Conservation (phyloP, 495 filamentous ascomycete species). For the Penicillium lividum region DNA sequence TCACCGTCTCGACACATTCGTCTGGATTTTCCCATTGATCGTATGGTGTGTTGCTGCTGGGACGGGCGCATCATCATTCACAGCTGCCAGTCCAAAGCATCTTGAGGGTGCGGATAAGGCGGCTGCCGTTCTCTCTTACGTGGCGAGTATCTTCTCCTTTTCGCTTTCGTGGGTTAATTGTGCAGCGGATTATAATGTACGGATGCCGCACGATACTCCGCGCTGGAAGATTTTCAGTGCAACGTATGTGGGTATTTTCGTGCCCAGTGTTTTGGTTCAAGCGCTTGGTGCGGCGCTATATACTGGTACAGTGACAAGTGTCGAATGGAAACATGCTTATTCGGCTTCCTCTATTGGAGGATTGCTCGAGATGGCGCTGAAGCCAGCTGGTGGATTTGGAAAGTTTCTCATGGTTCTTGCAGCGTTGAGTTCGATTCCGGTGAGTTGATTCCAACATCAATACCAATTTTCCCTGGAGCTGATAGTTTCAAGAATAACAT, state of each 20-base stretch:
- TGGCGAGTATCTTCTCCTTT: constrained; percentile 62
- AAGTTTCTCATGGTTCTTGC: constrained; percentile 42
- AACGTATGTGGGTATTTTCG: constrained; percentile 61
- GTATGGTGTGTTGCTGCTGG: constrained; percentile 43
- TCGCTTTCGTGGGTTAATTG: constrained; percentile 65
- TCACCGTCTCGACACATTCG: constrained; percentile 28
- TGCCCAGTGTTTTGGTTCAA: constrained; percentile 64
- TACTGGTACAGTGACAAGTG: constrained; percentile 50
- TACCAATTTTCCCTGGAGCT: neutral
- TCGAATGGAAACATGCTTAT: constrained; percentile 54
- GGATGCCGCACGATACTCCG: constrained; percentile 56
- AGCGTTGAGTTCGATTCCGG: constrained; percentile 37
- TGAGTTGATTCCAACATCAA: constrained; percentile 11
- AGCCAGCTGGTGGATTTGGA: constrained; percentile 44
- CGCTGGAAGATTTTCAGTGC: constrained; percentile 57
- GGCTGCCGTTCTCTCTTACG: constrained; percentile 61
- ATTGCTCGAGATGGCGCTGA: constrained; percentile 57
- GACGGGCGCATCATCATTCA: constrained; percentile 34
- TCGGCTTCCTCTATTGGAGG: constrained; percentile 56
- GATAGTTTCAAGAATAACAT: constrained; percentile 26
- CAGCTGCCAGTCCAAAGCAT: constrained; percentile 37
- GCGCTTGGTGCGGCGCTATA: constrained; percentile 65
- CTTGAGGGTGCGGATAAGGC: constrained; percentile 51
- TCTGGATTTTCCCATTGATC: constrained; percentile 40
- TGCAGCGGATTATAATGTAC: constrained; percentile 69